Percentiles rank a stretch among this genome's conserved stretches.
These are phyloP conservation scores for Cinnamomum chago DNA, from an alignment of 164 flowering plant species.

Conservation along the genomic window DNA sequence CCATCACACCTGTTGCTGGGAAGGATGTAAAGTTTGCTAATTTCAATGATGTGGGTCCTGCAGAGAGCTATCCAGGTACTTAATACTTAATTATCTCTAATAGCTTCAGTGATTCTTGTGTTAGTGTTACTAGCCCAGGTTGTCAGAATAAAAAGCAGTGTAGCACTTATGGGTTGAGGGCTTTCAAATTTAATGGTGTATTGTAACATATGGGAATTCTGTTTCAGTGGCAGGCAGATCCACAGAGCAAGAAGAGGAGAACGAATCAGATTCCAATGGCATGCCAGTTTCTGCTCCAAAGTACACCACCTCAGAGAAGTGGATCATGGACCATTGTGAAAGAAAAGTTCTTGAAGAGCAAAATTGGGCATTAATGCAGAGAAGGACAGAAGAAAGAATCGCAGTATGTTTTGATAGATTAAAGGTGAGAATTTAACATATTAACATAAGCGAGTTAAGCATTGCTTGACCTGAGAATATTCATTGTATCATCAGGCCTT, in stretches of 20 bases:
- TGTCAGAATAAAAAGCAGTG: conserved; percentile 22
- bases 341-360: conserved; percentile 49
- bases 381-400: conserved; percentile 62
- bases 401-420: conserved; percentile 45
- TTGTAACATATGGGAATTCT: conserved; percentile 12
- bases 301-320: conserved; percentile 76
- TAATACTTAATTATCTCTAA: conserved; percentile 9
- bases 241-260: conserved; percentile 41
- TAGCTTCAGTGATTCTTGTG: conserved; percentile 4
- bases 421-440: conserved; percentile 48
- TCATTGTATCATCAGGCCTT: background rate
- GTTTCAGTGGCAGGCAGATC: conserved; percentile 17
- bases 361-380: conserved; percentile 64
- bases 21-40: conserved; percentile 26
- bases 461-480: background rate
- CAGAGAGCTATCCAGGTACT: conserved; percentile 19
- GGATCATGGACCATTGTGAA: conserved; percentile 76
- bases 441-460: background rate
- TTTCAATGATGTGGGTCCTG: conserved; percentile 24
- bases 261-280: conserved; percentile 26
- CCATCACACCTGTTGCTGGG: conserved; percentile 35
- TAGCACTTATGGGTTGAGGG: conserved; percentile 26
- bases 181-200: conserved; percentile 11
- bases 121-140: conserved; percentile 12
- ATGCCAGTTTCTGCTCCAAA: conserved; percentile 49